Conservation (phyloP, 2,329 filamentous ascomycete genomes). For the Apiospora marii region DNA sequence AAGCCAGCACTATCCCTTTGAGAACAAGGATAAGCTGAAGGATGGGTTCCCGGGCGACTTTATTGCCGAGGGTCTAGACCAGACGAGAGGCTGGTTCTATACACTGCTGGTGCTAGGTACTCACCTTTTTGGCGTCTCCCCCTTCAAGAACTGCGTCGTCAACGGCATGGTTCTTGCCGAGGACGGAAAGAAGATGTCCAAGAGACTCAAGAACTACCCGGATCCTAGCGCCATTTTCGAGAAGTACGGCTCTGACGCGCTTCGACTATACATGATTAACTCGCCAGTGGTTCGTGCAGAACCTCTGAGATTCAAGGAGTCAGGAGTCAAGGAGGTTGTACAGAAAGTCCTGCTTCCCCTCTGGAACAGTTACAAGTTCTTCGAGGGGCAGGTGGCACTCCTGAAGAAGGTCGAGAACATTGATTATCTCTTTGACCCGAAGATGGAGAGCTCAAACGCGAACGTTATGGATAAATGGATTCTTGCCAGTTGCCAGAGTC, state of each 20-base stretch:
- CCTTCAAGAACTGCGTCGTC: slow-evolving; percentile 96
- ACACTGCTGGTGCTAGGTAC: slow-evolving; percentile 88
- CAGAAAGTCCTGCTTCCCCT: slow-evolving; percentile 88
- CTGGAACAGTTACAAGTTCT: slow-evolving; percentile 98
- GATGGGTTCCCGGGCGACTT: slow-evolving; percentile 90
- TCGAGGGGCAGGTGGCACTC: slow-evolving; percentile 84
- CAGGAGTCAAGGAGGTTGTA: slow-evolving; percentile 93
- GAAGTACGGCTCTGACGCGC: slow-evolving; percentile 89
- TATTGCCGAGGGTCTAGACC: slow-evolving; percentile 91
- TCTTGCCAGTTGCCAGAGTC: slow-evolving; percentile 87
- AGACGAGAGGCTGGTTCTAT: slow-evolving; percentile 97
- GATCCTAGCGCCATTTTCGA: slow-evolving; percentile 85
- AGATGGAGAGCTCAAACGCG: slow-evolving; percentile 76
- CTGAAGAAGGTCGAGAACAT: slow-evolving; percentile 84
- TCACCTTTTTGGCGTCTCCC: slow-evolving; percentile 82
- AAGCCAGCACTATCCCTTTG: slow-evolving; percentile 90
- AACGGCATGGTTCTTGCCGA: slow-evolving; percentile 94
- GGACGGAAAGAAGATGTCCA: slow-evolving; percentile 99
- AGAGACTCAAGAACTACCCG: slow-evolving; percentile 94
- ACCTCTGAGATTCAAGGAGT: slow-evolving; percentile 88
- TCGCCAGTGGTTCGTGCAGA: slow-evolving; percentile 94
- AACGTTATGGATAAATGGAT: slow-evolving; percentile 99
- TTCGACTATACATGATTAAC: slow-evolving; percentile 96
- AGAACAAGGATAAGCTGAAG: slow-evolving; percentile 83
- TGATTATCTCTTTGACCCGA: slow-evolving; percentile 81